Evolutionary conservation across 805 yeast genomes (phyloP).

Genomic region (Candida andamanensis): DNA sequence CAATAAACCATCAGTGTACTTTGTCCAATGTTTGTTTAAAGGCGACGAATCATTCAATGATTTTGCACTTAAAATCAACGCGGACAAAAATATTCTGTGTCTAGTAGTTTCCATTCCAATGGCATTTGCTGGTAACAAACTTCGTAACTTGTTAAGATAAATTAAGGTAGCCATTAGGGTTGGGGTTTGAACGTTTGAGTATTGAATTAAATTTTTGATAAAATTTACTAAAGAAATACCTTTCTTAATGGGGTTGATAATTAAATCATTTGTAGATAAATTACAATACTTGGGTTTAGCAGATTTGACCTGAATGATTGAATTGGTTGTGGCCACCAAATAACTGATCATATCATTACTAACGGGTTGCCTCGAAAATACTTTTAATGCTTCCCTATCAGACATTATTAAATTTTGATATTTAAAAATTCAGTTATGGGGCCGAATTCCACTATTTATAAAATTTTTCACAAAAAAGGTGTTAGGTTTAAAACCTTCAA

Average conservation of each 20-base stretch:
- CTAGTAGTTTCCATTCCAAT: constrained; percentile 90
- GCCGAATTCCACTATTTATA: no score
- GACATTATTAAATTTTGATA: constrained; percentile 19
- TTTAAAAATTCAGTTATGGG: no score
- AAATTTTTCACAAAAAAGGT: no score
- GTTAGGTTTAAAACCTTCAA: no score
- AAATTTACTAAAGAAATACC: constrained; percentile 46
- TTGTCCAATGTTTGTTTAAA: constrained; percentile 92
- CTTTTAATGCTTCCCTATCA: constrained; percentile 43
- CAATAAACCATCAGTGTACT: constrained; percentile 83
- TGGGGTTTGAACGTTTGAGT: constrained; percentile 91
- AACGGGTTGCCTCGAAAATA: constrained; percentile 54
- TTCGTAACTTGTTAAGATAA: constrained; percentile 71
- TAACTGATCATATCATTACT: constrained; percentile 52
- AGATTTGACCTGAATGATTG: constrained; percentile 46
- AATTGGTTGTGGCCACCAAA: constrained; percentile 53
- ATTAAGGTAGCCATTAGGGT: constrained; percentile 91
- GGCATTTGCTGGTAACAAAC: constrained; percentile 78
- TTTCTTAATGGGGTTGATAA: constrained; percentile 23
- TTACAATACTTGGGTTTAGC: constrained; percentile 13
- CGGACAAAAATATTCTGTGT: constrained; percentile 87
- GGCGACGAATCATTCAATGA: constrained; percentile 91
- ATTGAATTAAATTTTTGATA: constrained; percentile 65
- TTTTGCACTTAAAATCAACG: constrained; percentile 88
- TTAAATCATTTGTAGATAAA: constrained; percentile 27